These are phyloP conservation scores for Pichia inconspicua DNA, from an alignment of 1,139 yeast species.

Conservation along the genomic window DNA sequence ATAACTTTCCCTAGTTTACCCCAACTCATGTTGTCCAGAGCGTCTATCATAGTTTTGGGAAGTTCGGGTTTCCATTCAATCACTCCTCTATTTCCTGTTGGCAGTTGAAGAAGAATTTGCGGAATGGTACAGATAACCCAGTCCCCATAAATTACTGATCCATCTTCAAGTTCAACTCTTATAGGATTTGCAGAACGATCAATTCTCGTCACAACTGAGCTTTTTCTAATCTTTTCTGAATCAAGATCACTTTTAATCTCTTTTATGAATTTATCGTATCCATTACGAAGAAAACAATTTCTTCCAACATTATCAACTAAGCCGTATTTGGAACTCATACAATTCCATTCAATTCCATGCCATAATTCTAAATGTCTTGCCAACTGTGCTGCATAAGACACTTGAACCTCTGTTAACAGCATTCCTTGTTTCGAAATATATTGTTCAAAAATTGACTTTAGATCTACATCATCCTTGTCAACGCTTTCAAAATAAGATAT, in stretches of 20 bases:
- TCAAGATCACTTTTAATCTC: conserved; percentile 39
- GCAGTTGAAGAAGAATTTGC: conserved; percentile 50
- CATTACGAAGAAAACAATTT: conserved; percentile 56
- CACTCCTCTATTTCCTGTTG: conserved; percentile 29
- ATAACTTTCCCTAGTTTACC: conserved; percentile 74
- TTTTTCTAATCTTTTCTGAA: conserved; percentile 32
- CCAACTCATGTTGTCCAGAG: conserved; percentile 48
- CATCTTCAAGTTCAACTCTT: conserved; percentile 24
- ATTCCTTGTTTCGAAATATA: conserved; percentile 42
- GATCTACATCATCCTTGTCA: conserved; percentile 41
- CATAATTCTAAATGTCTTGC: conserved; percentile 56
- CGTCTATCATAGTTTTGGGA: conserved; percentile 38
- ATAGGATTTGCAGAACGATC: conserved; percentile 19
- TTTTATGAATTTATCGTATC: conserved; percentile 46
- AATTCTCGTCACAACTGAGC: conserved; percentile 41
- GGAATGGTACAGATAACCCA: conserved; percentile 70
- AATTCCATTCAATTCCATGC: conserved; percentile 68
- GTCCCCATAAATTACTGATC: conserved; percentile 33
- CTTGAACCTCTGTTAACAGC: conserved; percentile 46
- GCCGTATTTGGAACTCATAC: conserved; percentile 60
- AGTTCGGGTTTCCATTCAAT: conserved; percentile 56
- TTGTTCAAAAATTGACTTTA: conserved; percentile 36
- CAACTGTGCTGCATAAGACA: conserved; percentile 38
- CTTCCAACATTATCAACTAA: conserved; percentile 66
- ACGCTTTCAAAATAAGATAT: conserved; percentile 43